Conservation (phyloP, 169 alveolate genomes). For the Eimeria tenella region DNA sequence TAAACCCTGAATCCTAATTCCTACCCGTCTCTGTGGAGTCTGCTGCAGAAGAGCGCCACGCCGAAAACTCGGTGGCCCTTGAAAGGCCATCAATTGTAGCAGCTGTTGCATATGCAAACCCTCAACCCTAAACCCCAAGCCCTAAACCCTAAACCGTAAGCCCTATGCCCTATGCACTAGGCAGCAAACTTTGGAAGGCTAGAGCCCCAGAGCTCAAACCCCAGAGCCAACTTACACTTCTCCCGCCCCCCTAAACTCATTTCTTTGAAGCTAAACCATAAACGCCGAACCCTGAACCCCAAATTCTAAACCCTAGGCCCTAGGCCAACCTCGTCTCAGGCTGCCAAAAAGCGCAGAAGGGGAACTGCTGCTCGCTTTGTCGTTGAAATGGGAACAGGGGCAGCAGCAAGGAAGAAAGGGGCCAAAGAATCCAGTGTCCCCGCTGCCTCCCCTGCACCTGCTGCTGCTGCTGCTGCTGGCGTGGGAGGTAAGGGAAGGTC, state of each 20-base stretch:
- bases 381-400: background rate
- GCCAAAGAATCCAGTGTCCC: conserved; percentile 5
- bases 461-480: conserved; percentile 12
- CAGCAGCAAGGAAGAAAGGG: background rate
- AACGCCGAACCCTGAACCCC: background rate
- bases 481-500: background rate
- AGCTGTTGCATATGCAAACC: conserved; percentile 20
- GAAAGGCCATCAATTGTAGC: background rate
- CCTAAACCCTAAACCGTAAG: background rate
- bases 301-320: background rate
- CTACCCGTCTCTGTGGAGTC: conserved; percentile 9
- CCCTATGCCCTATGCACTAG: background rate
- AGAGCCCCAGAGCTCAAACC: no score
- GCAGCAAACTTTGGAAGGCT: background rate
- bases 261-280: background rate
- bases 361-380: background rate
- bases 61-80: conserved; percentile 1
- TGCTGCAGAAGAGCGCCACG: conserved; percentile 10
- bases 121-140: conserved; percentile 3
- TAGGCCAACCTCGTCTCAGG: background rate
- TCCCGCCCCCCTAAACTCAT: background rate
- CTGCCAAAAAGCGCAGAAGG: background rate
- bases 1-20: background rate
- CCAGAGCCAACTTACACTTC: background rate
- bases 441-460: conserved; percentile 52